Evolutionary conservation across 2,329 filamentous ascomycete genomes (phyloP).

Genomic region (Claviceps arundinis): DNA sequence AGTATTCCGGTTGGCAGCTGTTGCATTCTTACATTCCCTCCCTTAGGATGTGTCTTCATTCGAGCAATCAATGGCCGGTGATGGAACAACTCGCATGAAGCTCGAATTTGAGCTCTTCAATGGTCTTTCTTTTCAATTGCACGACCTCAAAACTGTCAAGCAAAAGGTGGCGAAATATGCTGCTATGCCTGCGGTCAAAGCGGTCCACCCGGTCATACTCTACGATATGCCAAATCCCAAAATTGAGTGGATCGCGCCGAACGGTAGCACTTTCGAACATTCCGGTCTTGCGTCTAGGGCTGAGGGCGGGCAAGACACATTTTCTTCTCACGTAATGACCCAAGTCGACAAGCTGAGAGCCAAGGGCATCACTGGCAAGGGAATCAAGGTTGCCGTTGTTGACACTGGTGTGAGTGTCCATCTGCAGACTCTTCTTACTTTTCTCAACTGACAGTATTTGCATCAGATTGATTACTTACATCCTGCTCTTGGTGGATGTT

Average conservation of each 20-base stretch:
- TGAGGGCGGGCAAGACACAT: conserved; percentile 21
- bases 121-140: conserved; percentile 39
- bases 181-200: conserved; percentile 30
- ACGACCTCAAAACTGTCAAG: conserved; percentile 30
- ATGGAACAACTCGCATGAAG: conserved; percentile 32
- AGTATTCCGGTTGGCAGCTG: too few relatives aligned
- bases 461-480: conserved; percentile 39
- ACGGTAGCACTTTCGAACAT: conserved; percentile 12
- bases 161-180: conserved; percentile 28
- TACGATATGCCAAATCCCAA: conserved; percentile 32
- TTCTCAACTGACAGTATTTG: background rate
- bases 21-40: too few relatives aligned
- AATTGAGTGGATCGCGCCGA: conserved; percentile 28
- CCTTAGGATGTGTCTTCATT: conserved; percentile 8
- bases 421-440: background rate
- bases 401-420: conserved; percentile 37
- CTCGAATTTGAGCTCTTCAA: conserved; percentile 39
- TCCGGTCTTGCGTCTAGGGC: conserved; percentile 9
- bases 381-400: conserved; percentile 39
- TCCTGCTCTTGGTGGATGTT: conserved; percentile 50
- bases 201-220: conserved; percentile 33
- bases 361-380: conserved; percentile 34
- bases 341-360: conserved; percentile 40
- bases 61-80: conserved; percentile 11
- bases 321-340: conserved; percentile 41